These are phyloP conservation scores for Plasmodium relictum DNA, from an alignment of 169 alveolate species.

Conservation along the genomic window DNA sequence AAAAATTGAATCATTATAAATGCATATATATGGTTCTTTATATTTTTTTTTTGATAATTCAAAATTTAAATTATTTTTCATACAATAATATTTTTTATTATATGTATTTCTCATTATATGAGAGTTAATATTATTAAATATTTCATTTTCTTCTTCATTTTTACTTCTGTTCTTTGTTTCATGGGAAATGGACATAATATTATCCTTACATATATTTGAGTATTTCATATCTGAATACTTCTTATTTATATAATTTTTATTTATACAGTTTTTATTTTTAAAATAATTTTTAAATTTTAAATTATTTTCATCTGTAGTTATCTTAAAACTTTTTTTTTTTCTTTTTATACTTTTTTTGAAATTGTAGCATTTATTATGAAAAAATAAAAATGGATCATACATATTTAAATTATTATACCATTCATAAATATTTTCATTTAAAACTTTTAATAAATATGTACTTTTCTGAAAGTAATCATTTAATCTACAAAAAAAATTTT, in stretches of 20 bases:
- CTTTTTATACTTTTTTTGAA: not conserved
- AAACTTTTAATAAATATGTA: not conserved
- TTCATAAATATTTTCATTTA: constrained; percentile 8
- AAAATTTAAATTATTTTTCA: not conserved
- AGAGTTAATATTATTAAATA: no score
- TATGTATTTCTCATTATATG: no score
- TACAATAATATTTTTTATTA: no score
- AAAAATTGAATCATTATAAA: constrained; percentile 54
- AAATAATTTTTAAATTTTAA: not conserved
- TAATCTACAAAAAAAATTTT: not conserved
- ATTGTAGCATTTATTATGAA: constrained; percentile 10
- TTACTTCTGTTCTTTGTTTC: no score
- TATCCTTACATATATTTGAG: no score
- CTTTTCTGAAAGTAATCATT: not conserved
- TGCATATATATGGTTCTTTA: constrained; percentile 22
- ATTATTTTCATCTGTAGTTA: not conserved
- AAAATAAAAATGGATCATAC: constrained; percentile 35
- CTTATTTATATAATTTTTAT: no score
- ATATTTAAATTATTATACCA: constrained; percentile 48
- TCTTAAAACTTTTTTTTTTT: not conserved
- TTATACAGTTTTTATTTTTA: no score
- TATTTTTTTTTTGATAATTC: not conserved
- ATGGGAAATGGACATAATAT: no score
- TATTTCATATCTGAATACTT: not conserved
- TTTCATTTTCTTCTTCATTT: no score